phyloP scores from a whole-genome alignment of 2,329 filamentous ascomycete genomes.

The Fusarium nelsonii region DNA sequence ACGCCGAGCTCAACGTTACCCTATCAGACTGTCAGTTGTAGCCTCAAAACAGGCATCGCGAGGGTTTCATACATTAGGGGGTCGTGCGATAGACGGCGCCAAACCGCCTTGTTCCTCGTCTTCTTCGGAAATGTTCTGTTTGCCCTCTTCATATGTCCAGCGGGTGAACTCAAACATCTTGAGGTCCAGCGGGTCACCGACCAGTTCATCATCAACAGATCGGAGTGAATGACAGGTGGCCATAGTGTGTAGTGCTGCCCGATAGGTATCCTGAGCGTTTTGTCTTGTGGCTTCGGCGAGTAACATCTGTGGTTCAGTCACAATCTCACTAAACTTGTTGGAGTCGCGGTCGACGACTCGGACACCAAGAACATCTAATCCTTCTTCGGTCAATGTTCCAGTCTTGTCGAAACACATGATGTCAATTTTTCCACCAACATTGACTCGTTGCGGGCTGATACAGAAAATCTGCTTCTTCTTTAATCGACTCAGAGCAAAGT shows the following conservation, averaged over 20 bases:
- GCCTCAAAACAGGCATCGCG: conserved; percentile 48
- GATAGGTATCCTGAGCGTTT: conserved; percentile 53
- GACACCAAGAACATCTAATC: conserved; percentile 91
- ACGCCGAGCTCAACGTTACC: conserved; percentile 86
- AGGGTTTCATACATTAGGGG: conserved; percentile 68
- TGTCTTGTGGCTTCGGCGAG: conserved; percentile 58
- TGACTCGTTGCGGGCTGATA: conserved; percentile 96
- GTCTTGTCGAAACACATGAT: conserved; percentile 99
- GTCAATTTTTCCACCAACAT: conserved; percentile 95
- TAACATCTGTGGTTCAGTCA: conserved; percentile 73
- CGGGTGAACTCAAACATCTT: conserved; percentile 99
- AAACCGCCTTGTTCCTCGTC: conserved; percentile 82
- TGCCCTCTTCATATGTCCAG: conserved; percentile 93
- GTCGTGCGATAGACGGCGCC: conserved; percentile 88
- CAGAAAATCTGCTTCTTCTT: conserved; percentile 95
- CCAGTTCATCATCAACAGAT: conserved; percentile 85
- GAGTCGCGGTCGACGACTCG: conserved; percentile 76
- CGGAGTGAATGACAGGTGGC: conserved; percentile 95
- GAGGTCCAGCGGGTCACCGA: conserved; percentile 93
- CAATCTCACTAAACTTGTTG: conserved; percentile 78
- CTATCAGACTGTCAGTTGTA: conserved; percentile 42
- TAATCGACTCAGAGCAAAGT: conserved; percentile 88
- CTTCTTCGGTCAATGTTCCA: conserved; percentile 96
- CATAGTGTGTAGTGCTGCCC: conserved; percentile 89
- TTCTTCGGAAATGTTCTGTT: conserved; percentile 72